Conservation (phyloP, 1,284 basidiomycete species). For the Naganishia cerealis region DNA sequence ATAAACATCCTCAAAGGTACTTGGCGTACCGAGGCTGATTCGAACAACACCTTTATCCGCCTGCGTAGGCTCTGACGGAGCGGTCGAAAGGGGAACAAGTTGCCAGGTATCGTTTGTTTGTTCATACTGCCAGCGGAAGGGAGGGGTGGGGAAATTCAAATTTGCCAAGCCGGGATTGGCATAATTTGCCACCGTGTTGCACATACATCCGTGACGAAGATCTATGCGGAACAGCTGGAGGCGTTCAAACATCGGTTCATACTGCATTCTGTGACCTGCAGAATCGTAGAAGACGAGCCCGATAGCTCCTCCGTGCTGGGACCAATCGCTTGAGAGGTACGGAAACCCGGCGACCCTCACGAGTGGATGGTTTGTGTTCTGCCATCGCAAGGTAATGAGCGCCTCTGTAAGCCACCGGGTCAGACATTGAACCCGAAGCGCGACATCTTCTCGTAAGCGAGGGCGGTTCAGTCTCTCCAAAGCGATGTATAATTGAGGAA, state of each 20-base stretch:
- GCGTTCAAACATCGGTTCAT: background rate
- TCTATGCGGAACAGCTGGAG: conserved; percentile 4
- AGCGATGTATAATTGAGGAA: background rate
- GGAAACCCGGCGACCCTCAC: conserved; percentile 3
- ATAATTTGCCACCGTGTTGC: background rate
- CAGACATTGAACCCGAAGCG: background rate
- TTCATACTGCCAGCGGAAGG: background rate
- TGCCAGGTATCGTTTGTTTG: background rate
- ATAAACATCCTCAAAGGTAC: conserved; percentile 10
- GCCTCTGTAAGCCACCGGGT: background rate
- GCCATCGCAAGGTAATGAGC: background rate
- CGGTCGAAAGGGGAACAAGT: background rate
- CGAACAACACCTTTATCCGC: conserved; percentile 4
- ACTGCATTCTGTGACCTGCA: background rate
- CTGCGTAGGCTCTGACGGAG: background rate
- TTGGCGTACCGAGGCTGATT: background rate
- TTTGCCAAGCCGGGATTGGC: conserved; percentile 1
- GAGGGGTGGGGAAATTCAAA: background rate
- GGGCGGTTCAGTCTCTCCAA: background rate
- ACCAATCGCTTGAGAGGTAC: background rate
- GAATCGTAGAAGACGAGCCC: background rate
- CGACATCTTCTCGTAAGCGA: background rate
- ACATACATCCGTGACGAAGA: conserved; percentile 10
- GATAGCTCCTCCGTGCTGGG: background rate
- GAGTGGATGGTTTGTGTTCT: background rate